These are phyloP conservation scores for Ophiostoma ips DNA, from an alignment of 2,329 filamentous ascomycete genomes.

Conservation along the genomic window DNA sequence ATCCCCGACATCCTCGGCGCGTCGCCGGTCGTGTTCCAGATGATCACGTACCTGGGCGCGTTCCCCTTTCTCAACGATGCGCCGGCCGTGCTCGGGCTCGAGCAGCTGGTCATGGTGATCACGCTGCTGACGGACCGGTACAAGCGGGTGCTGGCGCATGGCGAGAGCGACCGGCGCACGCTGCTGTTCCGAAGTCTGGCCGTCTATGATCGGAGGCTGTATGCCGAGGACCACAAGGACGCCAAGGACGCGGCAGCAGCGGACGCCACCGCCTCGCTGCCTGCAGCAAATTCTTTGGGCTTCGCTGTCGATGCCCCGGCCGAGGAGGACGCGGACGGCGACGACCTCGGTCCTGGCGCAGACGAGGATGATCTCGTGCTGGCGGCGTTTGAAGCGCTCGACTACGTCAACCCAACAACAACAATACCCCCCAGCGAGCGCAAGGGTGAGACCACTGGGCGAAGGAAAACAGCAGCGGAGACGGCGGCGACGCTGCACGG, in stretches of 20 bases:
- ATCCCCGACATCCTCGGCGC: conserved; percentile 55
- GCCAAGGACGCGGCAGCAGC: conserved; percentile 8
- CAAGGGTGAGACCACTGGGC: conserved; percentile 31
- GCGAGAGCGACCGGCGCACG: conserved; percentile 43
- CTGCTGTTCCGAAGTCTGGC: conserved; percentile 59
- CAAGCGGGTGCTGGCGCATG: conserved; percentile 44
- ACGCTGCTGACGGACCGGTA: conserved; percentile 60
- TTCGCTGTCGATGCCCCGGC: conserved; percentile 33
- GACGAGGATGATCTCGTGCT: conserved; percentile 47
- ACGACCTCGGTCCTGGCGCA: conserved; percentile 20
- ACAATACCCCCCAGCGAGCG: background rate
- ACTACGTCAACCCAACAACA: conserved; percentile 43
- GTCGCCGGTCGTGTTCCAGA: conserved; percentile 56
- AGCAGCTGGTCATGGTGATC: conserved; percentile 58
- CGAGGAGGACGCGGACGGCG: conserved; percentile 27
- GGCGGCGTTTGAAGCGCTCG: conserved; percentile 53
- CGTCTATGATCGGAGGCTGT: conserved; percentile 50
- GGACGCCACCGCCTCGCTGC: background rate
- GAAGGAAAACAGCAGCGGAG: conserved; percentile 23
- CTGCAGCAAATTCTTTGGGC: conserved; percentile 17
- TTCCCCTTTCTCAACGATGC: conserved; percentile 62
- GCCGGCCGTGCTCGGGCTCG: conserved; percentile 53
- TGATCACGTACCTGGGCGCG: conserved; percentile 55
- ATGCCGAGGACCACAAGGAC: conserved; percentile 15
- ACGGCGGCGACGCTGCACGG: conserved; percentile 34